phyloP scores from a whole-genome alignment of 2,329 filamentous ascomycete genomes.

The Colletotrichum sp. region DNA sequence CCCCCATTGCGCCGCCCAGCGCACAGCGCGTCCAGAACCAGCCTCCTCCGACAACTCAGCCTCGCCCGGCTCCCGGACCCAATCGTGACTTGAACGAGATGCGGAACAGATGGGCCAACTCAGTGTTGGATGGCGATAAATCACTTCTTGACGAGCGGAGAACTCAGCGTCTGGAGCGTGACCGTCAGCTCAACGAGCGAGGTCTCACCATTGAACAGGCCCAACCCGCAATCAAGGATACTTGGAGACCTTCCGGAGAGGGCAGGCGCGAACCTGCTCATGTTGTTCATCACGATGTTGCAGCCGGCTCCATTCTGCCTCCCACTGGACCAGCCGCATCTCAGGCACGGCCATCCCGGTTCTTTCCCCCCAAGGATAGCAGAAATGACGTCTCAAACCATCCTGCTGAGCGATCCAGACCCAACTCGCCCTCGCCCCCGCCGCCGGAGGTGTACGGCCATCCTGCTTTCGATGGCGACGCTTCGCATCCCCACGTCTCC shows the following conservation, averaged over 20 bases:
- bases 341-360: conserved; percentile 60
- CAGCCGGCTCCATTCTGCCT: conserved; percentile 26
- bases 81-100: conserved; percentile 14
- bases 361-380: conserved; percentile 63
- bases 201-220: conserved; percentile 48
- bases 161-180: conserved; percentile 44
- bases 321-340: conserved; percentile 38
- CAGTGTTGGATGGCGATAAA: conserved; percentile 53
- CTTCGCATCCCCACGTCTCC: conserved; percentile 69
- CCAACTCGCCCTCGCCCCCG: conserved; percentile 70
- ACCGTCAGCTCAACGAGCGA: conserved; percentile 49
- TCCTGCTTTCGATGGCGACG: conserved; percentile 74
- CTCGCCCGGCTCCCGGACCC: background rate
- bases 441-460: conserved; percentile 74
- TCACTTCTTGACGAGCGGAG: conserved; percentile 43
- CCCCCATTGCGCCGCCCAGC: conserved; percentile 48
- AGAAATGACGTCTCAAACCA: conserved; percentile 43
- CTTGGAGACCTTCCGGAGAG: conserved; percentile 53
- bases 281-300: conserved; percentile 29
- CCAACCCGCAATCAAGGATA: conserved; percentile 56
- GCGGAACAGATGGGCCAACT: conserved; percentile 45
- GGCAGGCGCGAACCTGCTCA: conserved; percentile 38
- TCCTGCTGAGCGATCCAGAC: conserved; percentile 42
- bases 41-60: background rate
- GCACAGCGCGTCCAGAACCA: conserved; percentile 20